Evolutionary conservation across 306 rosid species (phyloP).

Genomic region (Argentina anserina): DNA sequence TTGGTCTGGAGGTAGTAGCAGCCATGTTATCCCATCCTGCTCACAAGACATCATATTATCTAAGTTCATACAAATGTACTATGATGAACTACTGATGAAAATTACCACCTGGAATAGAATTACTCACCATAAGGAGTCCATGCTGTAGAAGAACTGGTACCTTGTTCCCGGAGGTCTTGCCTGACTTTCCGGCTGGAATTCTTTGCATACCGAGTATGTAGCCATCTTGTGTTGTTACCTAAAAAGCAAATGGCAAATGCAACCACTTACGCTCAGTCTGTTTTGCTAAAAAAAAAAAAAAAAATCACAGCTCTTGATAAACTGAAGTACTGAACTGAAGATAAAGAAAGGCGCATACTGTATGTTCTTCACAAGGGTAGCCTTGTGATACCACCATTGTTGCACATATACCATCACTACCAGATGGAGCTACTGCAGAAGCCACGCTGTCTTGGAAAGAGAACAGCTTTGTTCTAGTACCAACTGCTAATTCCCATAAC

Average conservation of each 20-base stretch:
- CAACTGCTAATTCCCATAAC: slow-evolving; percentile 19
- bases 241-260: slow-evolving; percentile 4
- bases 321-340: slow-evolving; percentile 4
- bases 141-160: slow-evolving; percentile 61
- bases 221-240: slow-evolving; percentile 68
- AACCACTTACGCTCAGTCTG: slow-evolving; percentile 8
- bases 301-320: slow-evolving; percentile 17
- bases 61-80: slow-evolving; percentile 1
- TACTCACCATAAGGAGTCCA: slow-evolving; percentile 57
- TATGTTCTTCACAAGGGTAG: slow-evolving; percentile 61
- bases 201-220: slow-evolving; percentile 58
- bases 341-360: slow-evolving; percentile 21
- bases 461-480: slow-evolving; percentile 23
- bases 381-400: slow-evolving; percentile 49
- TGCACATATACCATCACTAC: slow-evolving; percentile 43
- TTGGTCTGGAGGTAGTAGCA: slow-evolving; percentile 23
- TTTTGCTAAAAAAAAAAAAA: not conserved
- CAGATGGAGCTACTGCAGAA: slow-evolving; percentile 5
- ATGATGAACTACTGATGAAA: too few species aligned
- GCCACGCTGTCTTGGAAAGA: slow-evolving; percentile 3
- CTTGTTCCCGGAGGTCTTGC: slow-evolving; percentile 22
- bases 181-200: slow-evolving; percentile 33
- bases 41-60: slow-evolving; percentile 18
- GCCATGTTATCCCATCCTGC: slow-evolving; percentile 55
- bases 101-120: not conserved